Evolutionary conservation across 2,329 filamentous ascomycete genomes (phyloP), one percentile per base, ranked within the genome.

Genomic region (Neophaeococcomyces aloes): DNA sequence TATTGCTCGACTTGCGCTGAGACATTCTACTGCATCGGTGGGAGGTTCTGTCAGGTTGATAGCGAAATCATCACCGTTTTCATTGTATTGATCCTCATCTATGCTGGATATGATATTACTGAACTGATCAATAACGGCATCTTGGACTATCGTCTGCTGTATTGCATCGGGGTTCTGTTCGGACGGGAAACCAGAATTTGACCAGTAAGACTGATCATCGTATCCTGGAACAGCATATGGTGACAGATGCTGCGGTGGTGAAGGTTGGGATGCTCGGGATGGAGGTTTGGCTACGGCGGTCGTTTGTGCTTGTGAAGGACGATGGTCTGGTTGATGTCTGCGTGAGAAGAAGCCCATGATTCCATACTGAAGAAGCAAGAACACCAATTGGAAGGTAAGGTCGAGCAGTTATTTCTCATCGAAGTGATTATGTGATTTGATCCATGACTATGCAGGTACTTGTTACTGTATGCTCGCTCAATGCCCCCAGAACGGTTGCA

Each of bases 41-140:
- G 39, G 10, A 4, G 33, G 13, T 18, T 42, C 39, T 11, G 39
- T 23, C 18, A 42, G 7, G 7, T 27, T n/a, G 14, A 42, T 35
- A 10, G 39, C 21, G 39, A 34, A 35, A 34, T 42, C 39, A 14
- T 42, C 39, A 21, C 35, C 39, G 15, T 42, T 32, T 7, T 42
- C 39, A 21, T 42, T 35, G 30, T 31, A 42, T 18, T 31, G 25
- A n/a, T 42, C 39, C 19, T 42, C 39, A 21, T 42, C 39, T 25
- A 42, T 42, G 31, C 18, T 17, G 7, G 39, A 34, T n/a, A 42
- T 42, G 8, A 42, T 42, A 15, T 35, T 32, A 30, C 39, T 42
- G 21, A 42, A 35, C 21, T 42, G 39, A 13, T 42, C 39, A 18
- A 27, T 29, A 11, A 42, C 23, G 7, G 39, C 19, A 29, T 42